Evolutionary conservation across 2,329 filamentous ascomycete genomes (phyloP).

Genomic region (Ascochyta lentis): DNA sequence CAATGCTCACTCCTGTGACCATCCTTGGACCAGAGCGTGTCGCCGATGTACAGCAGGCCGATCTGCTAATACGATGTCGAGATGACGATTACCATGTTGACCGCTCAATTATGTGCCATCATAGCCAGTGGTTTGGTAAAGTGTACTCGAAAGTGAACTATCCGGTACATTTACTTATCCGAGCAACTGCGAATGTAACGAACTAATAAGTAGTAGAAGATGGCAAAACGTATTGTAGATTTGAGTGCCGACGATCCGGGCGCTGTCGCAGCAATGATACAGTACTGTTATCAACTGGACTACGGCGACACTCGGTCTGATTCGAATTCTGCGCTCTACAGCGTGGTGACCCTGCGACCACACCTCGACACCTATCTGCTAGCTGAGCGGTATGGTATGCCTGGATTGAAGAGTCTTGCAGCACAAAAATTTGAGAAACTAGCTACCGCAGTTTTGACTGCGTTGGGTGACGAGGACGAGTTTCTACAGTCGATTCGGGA

Average conservation of each 20-base stretch:
- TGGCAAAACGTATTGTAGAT: constrained; percentile 35
- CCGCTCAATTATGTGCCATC: constrained; percentile 38
- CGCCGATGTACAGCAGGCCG: constrained; percentile 30
- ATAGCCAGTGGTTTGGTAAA: constrained; percentile 40
- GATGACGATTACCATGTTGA: constrained; percentile 41
- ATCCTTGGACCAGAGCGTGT: constrained; percentile 16
- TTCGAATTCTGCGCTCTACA: constrained; percentile 26
- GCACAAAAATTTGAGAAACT: constrained; percentile 38
- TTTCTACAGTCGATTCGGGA: constrained; percentile 33
- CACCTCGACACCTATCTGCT: constrained; percentile 41
- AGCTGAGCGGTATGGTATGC: constrained; percentile 36
- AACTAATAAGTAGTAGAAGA: constrained; percentile 28
- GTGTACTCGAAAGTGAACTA: constrained; percentile 37
- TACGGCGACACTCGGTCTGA: constrained; percentile 35
- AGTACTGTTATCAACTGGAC: constrained; percentile 42
- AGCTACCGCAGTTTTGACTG: constrained; percentile 26
- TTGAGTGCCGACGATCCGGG: constrained; percentile 40
- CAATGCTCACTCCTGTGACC: constrained; percentile 17
- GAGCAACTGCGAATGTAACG: not conserved
- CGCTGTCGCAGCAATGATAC: constrained; percentile 44
- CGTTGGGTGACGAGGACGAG: constrained; percentile 34
- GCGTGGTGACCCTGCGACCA: constrained; percentile 30
- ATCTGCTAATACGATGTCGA: constrained; percentile 38
- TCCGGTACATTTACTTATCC: constrained; percentile 17
- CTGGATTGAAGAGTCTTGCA: constrained; percentile 34